A percentile compares a stretch with the other conserved stretches of the same genome.
Evolutionary conservation across 768 basidiomycete species (phyloP).

Genomic region (Austroboletus festivus): DNA sequence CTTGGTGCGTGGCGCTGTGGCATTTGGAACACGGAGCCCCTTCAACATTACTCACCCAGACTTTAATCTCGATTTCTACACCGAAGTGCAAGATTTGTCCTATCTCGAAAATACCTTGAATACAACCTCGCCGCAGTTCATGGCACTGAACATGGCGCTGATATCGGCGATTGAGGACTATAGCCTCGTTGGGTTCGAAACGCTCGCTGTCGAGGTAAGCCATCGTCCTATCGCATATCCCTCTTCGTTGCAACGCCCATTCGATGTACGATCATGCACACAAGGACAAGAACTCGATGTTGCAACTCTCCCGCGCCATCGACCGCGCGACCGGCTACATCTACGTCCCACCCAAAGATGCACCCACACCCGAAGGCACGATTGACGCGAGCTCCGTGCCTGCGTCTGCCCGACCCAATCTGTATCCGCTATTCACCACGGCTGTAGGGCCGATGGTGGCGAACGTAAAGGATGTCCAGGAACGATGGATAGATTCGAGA

Average conservation of each 20-base stretch:
- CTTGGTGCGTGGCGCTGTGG: constrained; percentile 57
- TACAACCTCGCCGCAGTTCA: constrained; percentile 63
- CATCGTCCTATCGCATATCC: neutral
- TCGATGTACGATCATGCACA: neutral
- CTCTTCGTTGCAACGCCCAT: neutral
- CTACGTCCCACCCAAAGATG: constrained; percentile 59
- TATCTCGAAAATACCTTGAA: constrained; percentile 78
- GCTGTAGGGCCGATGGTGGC: constrained; percentile 55
- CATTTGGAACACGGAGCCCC: neutral
- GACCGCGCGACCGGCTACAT: constrained; percentile 93
- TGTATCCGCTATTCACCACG: constrained; percentile 62
- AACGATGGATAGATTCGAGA: constrained; percentile 87
- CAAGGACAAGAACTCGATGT: constrained; percentile 93
- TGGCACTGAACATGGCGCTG: constrained; percentile 83
- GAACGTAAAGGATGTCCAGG: constrained; percentile 77
- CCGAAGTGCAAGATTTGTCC: constrained; percentile 93
- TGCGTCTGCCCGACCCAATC: constrained; percentile 55
- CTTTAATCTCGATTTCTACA: constrained; percentile 97
- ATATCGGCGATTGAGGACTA: constrained; percentile 94
- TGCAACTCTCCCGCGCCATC: constrained; percentile 76
- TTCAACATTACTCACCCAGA: constrained; percentile 49
- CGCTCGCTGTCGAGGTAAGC: constrained; percentile 88
- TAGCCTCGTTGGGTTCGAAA: constrained; percentile 92
- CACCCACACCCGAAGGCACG: constrained; percentile 33
- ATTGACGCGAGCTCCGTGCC: constrained; percentile 30